Percentiles rank a stretch among this genome's conserved stretches.
Conservation (phyloP, 1,284 basidiomycete species). For the Cystobasidiaceae sp. region DNA sequence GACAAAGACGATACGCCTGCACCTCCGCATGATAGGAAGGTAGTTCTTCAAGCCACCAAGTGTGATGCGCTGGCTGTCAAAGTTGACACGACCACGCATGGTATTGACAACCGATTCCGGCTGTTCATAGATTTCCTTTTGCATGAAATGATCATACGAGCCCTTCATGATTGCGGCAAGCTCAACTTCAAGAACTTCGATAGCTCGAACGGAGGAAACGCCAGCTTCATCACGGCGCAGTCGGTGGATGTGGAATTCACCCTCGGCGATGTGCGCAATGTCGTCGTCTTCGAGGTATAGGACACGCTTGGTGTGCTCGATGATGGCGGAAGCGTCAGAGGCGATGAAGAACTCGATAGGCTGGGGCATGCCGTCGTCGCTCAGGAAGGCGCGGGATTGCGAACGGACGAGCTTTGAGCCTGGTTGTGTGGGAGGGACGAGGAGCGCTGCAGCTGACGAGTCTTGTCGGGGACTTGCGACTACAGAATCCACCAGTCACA, state of each 20-base stretch:
- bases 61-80: conserved; percentile 84
- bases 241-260: conserved; percentile 54
- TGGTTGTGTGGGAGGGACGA: conserved; percentile 61
- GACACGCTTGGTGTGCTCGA: conserved; percentile 99
- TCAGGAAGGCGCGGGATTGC: conserved; percentile 96
- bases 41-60: conserved; percentile 94
- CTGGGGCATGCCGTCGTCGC: conserved; percentile 86
- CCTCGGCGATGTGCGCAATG: conserved; percentile 94
- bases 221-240: conserved; percentile 80
- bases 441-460: conserved; percentile 49
- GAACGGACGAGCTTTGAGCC: conserved; percentile 79
- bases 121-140: conserved; percentile 99
- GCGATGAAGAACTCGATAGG: conserved; percentile 99
- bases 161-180: conserved; percentile 99
- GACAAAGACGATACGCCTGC: conserved; percentile 90
- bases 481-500: neutral
- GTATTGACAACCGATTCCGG: conserved; percentile 99
- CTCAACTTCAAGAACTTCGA: conserved; percentile 98
- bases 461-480: conserved; percentile 31
- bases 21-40: conserved; percentile 90
- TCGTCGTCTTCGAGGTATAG: conserved; percentile 99
- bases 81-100: conserved; percentile 99
- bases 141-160: conserved; percentile 99
- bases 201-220: conserved; percentile 76
- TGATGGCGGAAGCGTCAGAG: conserved; percentile 90